Evolutionary conservation across 805 yeast species (phyloP).

Genomic region (Barnettozyma salicaria): DNA sequence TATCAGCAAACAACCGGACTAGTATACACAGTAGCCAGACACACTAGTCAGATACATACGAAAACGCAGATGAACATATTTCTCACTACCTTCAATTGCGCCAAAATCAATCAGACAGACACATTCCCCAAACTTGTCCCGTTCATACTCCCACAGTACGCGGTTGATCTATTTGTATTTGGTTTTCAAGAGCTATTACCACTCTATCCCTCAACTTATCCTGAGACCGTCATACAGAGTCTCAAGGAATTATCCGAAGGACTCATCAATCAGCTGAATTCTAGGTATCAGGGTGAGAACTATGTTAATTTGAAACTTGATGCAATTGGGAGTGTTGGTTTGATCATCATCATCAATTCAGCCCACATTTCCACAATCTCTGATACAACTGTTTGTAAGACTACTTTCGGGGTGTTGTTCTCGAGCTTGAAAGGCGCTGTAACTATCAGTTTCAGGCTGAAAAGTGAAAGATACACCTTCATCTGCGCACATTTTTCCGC

Average conservation of each 20-base stretch:
- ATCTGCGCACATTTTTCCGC: conserved; percentile 73
- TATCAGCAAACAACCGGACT: no score
- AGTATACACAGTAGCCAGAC: no score
- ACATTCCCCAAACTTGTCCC: conserved; percentile 1
- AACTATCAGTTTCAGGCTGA: conserved; percentile 44
- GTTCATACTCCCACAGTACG: conserved; percentile 39
- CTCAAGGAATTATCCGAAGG: conserved; percentile 33
- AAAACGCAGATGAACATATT: conserved; percentile 15
- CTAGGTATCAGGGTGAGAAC: conserved; percentile 28
- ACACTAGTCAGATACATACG: no score
- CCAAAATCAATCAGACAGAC: conserved; percentile 37
- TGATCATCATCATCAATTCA: conserved; percentile 30
- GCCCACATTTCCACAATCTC: background rate
- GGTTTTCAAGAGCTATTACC: conserved; percentile 64
- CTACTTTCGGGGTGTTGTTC: conserved; percentile 49
- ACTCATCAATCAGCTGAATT: conserved; percentile 31
- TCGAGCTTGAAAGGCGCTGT: conserved; percentile 75
- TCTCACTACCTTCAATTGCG: conserved; percentile 48
- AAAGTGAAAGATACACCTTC: conserved; percentile 42
- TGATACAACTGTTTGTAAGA: conserved; percentile 24
- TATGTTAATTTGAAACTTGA: conserved; percentile 39
- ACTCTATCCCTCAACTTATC: conserved; percentile 47
- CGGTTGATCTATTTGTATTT: conserved; percentile 44
- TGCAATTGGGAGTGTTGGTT: conserved; percentile 54
- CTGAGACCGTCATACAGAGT: conserved; percentile 31